Evolutionary conservation across 129 eudicot genomes (phyloP), one percentile per base, ranked within the genome.

Genomic region (Artemisia argyi): DNA sequence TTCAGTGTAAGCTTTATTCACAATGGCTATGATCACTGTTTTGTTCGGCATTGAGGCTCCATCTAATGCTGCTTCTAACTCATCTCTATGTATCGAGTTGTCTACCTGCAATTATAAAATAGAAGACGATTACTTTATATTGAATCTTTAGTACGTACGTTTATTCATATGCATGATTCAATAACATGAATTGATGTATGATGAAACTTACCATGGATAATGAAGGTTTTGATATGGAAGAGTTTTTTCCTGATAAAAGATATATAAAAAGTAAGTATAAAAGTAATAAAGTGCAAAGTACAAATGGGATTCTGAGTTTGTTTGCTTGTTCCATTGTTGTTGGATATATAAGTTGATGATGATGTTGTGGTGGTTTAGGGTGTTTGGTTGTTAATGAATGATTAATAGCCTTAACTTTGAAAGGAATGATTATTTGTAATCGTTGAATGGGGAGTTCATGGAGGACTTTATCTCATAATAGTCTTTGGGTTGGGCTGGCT

Each of bases 1-100:
- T 15, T 85, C 92, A 1, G 81, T 88, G 80, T 91, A 91, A 1
- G 95, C 97, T 47, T 84, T 76, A 76, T 91, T 88, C 20, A 91
- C 85, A 5, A 91, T 49, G 15, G 95, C 80, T 28, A 91, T 83
- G 17, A 91, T 85, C 59, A 87, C 72, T 0, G 91, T 91, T 71
- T 81, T 91, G 86, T 87, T 69, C 6, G 60, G 59, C 87, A 74
- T 83, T 15, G 96, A 87, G 49, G 94, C 94, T 42, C 68, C 85
- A 14, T 68, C 71, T 66, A 90, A 74, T 11, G 84, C 89, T 50
- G 57, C 61, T 57, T 73, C 83, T 17, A 89, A 82, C 47, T 84
- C 90, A 32, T 86, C 92, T 66, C 47, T 79, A 64, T 71, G 54
- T 47, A 64, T 46, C 11, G 24, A 52, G 4, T 65, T 62, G 10